A percentile compares a stretch with the other conserved stretches of the same genome.
phyloP scores from a whole-genome alignment of 495 filamentous ascomycete genomes.

The Neurospora intermedia region DNA sequence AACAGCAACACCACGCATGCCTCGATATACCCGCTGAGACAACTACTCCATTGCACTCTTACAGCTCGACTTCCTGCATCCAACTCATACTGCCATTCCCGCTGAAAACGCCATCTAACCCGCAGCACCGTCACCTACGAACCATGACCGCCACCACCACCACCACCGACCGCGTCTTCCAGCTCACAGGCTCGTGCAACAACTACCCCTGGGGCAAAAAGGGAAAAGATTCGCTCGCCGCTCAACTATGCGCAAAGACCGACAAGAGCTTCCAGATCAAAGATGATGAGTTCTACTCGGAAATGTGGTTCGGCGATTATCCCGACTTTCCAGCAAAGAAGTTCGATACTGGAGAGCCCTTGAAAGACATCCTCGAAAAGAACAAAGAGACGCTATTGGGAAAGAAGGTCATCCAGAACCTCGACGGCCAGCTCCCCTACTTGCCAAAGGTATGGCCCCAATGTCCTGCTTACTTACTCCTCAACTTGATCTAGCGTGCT shows the following conservation, averaged over 20 bases:
- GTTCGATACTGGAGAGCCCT: constrained; percentile 48
- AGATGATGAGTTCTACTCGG: constrained; percentile 49
- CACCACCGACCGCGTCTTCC: constrained; percentile 27
- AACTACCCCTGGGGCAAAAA: constrained; percentile 58
- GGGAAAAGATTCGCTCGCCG: constrained; percentile 60
- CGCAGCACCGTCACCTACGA: background rate
- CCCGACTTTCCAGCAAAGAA: constrained; percentile 57
- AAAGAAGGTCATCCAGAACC: constrained; percentile 48
- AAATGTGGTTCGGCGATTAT: constrained; percentile 80
- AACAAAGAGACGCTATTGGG: constrained; percentile 56
- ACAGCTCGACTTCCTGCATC: background rate
- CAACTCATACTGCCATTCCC: background rate
- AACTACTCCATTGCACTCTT: background rate
- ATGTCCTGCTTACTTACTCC: no score
- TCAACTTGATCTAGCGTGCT: background rate
- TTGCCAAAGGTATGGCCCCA: constrained; percentile 50
- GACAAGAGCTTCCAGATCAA: constrained; percentile 58
- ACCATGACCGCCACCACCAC: constrained; percentile 4
- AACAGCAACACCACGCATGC: background rate
- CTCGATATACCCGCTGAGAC: background rate
- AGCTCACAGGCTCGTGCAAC: constrained; percentile 43
- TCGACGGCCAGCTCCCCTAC: constrained; percentile 58
- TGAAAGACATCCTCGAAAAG: constrained; percentile 54
- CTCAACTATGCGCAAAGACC: constrained; percentile 55
- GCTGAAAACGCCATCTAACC: background rate